A percentile compares a stretch with the other conserved stretches of the same genome.
Conservation (phyloP, 495 filamentous ascomycete species). For the Aspergillus biplanus region DNA sequence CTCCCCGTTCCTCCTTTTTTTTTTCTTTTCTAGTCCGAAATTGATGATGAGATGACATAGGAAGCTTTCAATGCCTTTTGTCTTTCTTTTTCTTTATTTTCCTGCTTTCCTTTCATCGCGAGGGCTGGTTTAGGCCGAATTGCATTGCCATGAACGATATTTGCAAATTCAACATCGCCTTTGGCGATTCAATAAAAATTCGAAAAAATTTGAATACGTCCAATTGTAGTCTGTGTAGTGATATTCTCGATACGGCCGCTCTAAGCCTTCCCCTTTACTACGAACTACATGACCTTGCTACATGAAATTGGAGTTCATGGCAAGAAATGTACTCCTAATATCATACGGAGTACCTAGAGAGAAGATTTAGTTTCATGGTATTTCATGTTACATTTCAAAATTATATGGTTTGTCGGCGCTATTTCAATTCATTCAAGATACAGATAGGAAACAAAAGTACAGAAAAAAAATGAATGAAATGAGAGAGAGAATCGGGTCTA, state of each 20-base stretch:
- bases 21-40: constrained; percentile 10
- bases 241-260: too few relatives aligned
- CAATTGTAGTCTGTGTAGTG: too few relatives aligned
- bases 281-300: too few relatives aligned
- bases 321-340: not conserved
- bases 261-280: too few relatives aligned
- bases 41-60: constrained; percentile 33
- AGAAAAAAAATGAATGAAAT: constrained; percentile 21
- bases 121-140: constrained; percentile 11
- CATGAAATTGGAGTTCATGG: too few relatives aligned
- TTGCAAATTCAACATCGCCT: constrained; percentile 10
- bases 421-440: constrained; percentile 16
- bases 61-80: constrained; percentile 1
- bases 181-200: constrained; percentile 21
- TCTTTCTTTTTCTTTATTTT: constrained; percentile 7
- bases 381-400: not conserved
- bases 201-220: too few relatives aligned
- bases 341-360: not conserved
- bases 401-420: constrained; percentile 6
- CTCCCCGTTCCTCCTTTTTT: constrained; percentile 10
- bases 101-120: constrained; percentile 5
- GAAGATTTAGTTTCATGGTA: not conserved
- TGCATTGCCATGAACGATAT: constrained; percentile 17
- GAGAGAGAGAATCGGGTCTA: constrained; percentile 32
- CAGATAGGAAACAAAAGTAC: constrained; percentile 9